Conservation (phyloP, 768 basidiomycete species). For the Amanita jacksonii region DNA sequence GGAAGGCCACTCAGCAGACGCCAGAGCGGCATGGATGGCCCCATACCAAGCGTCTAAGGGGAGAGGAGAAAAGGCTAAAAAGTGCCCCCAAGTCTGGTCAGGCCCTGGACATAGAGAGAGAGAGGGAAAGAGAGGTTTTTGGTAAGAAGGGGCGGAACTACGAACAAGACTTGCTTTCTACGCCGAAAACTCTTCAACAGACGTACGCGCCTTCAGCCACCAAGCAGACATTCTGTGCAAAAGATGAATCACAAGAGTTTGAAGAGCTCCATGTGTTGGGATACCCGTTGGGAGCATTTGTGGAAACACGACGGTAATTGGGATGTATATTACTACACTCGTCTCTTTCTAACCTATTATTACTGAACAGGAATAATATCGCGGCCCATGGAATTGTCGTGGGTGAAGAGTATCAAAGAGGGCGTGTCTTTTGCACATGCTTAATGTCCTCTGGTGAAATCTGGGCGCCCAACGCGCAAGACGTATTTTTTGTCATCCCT, state of each 20-base stretch:
- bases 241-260: slow-evolving; percentile 6
- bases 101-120: background rate
- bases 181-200: background rate
- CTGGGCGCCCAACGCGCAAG: slow-evolving; percentile 36
- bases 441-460: slow-evolving; percentile 39
- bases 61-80: slow-evolving; percentile 26
- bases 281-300: slow-evolving; percentile 35
- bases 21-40: slow-evolving; percentile 20
- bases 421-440: slow-evolving; percentile 14
- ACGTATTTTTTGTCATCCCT: slow-evolving; percentile 55
- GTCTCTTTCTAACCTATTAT: slow-evolving; percentile 10
- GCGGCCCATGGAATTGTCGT: slow-evolving; percentile 27
- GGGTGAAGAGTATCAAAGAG: slow-evolving; percentile 15
- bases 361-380: slow-evolving; percentile 21
- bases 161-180: background rate
- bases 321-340: slow-evolving; percentile 5
- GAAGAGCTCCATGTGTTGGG: slow-evolving; percentile 14
- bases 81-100: slow-evolving; percentile 5
- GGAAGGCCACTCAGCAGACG: background rate
- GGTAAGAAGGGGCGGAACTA: background rate
- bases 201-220: too few species aligned
- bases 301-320: slow-evolving; percentile 40
- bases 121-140: background rate
- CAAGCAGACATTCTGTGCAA: slow-evolving; percentile 12
- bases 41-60: slow-evolving; percentile 24